These are phyloP conservation scores for Incumbomyces lentus DNA, from an alignment of 2,329 filamentous ascomycete genomes.

Conservation along the genomic window DNA sequence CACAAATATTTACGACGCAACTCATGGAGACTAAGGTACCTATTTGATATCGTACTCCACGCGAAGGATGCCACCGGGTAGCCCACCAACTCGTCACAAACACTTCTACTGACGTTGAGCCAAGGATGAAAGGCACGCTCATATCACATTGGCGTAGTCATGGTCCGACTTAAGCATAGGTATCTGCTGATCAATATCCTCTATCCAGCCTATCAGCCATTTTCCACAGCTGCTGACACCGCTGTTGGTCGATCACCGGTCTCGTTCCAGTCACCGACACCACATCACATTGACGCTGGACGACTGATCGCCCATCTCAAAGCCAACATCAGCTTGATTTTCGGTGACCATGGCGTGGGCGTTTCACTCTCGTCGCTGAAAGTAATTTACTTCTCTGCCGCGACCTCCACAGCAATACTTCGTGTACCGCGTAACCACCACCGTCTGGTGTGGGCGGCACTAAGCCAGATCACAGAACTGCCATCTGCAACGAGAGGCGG, in stretches of 20 bases:
- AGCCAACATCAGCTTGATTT: constrained; percentile 59
- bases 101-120: not conserved
- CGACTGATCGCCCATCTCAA: constrained; percentile 46
- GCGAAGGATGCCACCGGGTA: too few species aligned
- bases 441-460: constrained; percentile 77
- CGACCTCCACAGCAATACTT: constrained; percentile 91
- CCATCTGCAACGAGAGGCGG: constrained; percentile 30
- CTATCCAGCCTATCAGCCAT: constrained; percentile 49
- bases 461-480: constrained; percentile 67
- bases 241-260: constrained; percentile 47
- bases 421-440: constrained; percentile 73
- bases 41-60: too few species aligned
- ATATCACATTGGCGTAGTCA: constrained; percentile 27
- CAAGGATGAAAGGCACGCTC: not conserved
- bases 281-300: constrained; percentile 56
- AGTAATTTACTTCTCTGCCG: constrained; percentile 88
- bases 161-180: constrained; percentile 94
- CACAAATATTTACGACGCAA: too few species aligned
- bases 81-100: too few species aligned
- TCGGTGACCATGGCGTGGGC: constrained; percentile 74
- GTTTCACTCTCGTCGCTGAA: constrained; percentile 21
- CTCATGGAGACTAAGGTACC: too few species aligned
- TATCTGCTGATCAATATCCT: constrained; percentile 93
- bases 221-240: constrained; percentile 26
- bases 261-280: constrained; percentile 68